Base-by-base conservation (phyloP, 345 rosid genomes). In the Limnanthes douglasii region DNA sequence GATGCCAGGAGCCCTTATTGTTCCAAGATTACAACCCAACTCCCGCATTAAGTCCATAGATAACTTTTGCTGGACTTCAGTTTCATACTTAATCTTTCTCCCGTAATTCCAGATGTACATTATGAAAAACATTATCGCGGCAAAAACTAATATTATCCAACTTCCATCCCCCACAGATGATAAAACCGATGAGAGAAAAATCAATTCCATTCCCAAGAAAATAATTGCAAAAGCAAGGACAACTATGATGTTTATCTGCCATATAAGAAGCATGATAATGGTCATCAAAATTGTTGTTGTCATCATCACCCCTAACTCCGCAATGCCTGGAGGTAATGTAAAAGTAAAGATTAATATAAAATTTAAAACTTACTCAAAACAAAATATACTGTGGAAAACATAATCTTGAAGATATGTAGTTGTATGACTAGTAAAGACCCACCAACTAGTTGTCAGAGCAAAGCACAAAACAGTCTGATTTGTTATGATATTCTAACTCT, bases 61-160 rank as follows among this genome's bases (percentile, higher is more conserved):
- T 60, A 90, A 39, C 64, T 80, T 90, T 56, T 80, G 74, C 79
- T 75, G 84, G 43, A 90, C 98, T 70, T 90, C 98, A 31, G 96
- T 90, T 64, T 90, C 98, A 36, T 90, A 84, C 59, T 75, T 90
- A 18, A 90, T 82, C 61, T 80, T 84, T 61, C 96, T 90, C 49
- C 98, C 98, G 45, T 90, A 90, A 65, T 90, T 84, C 94, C 98
- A 84, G 43, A 90, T 45, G 24, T 54, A 84, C 94, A 90, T 78
- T 33, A 90, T 70, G 38, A 77, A 51, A 66, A 90, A 84, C 98
- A 84, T 80, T 34, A 75, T 50, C 21, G 59, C 60, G 36, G 94
- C 72, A 69, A 84, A 90, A 38, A 84, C 88, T 60, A 84, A 45
- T 45, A 90, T 62, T 40, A 80, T 77, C 98, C 96, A 90, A 69